phyloP scores from a whole-genome alignment of 805 yeast genomes.

The Isabelozyma heimii region DNA sequence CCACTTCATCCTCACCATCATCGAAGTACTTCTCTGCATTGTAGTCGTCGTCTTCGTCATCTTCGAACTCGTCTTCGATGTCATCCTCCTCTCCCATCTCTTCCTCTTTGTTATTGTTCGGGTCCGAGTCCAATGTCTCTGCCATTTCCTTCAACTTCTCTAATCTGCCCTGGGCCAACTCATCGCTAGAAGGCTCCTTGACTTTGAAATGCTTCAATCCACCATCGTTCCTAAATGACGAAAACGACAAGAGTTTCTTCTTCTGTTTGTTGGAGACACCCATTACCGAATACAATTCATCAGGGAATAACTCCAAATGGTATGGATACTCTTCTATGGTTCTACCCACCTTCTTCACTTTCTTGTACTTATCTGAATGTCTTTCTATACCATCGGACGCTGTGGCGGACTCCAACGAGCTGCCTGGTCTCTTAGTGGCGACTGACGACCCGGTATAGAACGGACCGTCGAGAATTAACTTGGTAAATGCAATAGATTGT shows the following conservation, averaged over 20 bases:
- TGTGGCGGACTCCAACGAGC: conserved; percentile 8
- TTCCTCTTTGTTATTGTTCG: conserved; percentile 38
- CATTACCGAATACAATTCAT: conserved; percentile 71
- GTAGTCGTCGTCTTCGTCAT: conserved; percentile 75
- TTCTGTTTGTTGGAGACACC: conserved; percentile 56
- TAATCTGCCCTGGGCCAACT: conserved; percentile 35
- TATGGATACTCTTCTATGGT: conserved; percentile 80
- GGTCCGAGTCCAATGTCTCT: conserved; percentile 43
- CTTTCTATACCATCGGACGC: conserved; percentile 69
- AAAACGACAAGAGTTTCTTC: conserved; percentile 44
- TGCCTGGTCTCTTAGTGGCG: conserved; percentile 15
- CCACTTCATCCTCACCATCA: conserved; percentile 60
- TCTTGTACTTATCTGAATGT: conserved; percentile 76
- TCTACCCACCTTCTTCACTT: conserved; percentile 65
- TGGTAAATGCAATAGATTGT: conserved; percentile 53
- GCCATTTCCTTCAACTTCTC: conserved; percentile 43
- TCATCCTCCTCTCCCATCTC: conserved; percentile 44
- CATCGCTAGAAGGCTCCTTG: conserved; percentile 27
- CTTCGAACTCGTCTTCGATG: conserved; percentile 67
- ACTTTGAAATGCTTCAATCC: conserved; percentile 35
- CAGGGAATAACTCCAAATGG: conserved; percentile 67
- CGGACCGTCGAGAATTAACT: conserved; percentile 60
- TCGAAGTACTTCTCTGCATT: conserved; percentile 80
- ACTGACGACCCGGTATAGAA: conserved; percentile 59
- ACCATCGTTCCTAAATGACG: conserved; percentile 36